These are phyloP conservation scores for Fusarium kyushuense DNA, from an alignment of 2,329 filamentous ascomycete species.

Conservation along the genomic window DNA sequence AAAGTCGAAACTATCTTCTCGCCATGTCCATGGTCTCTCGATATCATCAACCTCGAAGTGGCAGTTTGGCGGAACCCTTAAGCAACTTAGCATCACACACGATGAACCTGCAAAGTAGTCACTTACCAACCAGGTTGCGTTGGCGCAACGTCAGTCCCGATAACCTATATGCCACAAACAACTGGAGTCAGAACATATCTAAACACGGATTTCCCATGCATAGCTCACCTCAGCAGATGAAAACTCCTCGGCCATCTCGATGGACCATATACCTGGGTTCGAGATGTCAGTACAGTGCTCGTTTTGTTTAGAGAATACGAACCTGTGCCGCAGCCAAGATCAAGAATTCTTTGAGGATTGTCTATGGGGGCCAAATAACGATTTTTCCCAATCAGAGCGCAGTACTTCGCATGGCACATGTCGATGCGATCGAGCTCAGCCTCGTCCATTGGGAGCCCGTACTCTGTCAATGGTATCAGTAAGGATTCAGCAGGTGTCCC, in stretches of 20 bases:
- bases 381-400: constrained; percentile 46
- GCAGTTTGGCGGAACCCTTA: constrained; percentile 55
- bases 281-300: background rate
- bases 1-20: constrained; percentile 52
- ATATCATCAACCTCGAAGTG: constrained; percentile 55
- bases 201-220: too few relatives aligned
- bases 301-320: background rate
- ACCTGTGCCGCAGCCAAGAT: constrained; percentile 51
- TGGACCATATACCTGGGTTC: constrained; percentile 48
- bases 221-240: constrained; percentile 32
- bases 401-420: constrained; percentile 55
- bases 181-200: too few relatives aligned
- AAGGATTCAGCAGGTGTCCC: fast-evolving
- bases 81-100: background rate
- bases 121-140: constrained; percentile 40
- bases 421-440: constrained; percentile 57
- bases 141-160: constrained; percentile 40
- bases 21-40: constrained; percentile 54
- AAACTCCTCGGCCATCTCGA: constrained; percentile 54
- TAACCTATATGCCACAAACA: constrained; percentile 26
- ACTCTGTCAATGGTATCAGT: constrained; percentile 46
- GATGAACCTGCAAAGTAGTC: background rate
- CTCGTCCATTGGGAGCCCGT: constrained; percentile 57
- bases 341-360: constrained; percentile 47
- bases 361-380: constrained; percentile 43